Evolutionary conservation across 139 green algal genomes (phyloP).

Genomic region (Chlamydomonas applanata): DNA sequence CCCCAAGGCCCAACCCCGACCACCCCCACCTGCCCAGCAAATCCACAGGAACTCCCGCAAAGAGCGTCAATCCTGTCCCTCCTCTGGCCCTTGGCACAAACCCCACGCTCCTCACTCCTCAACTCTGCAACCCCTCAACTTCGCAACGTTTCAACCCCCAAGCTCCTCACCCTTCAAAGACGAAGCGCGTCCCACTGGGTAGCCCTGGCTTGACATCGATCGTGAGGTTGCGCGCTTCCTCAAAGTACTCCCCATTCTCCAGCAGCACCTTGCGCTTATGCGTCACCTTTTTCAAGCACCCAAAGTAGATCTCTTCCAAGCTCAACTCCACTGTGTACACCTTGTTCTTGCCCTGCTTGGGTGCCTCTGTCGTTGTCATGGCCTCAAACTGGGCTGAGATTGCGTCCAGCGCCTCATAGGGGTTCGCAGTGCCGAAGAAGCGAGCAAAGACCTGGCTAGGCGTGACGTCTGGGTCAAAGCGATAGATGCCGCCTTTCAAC

Average conservation of each 20-base stretch:
- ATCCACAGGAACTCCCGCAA: too few species aligned
- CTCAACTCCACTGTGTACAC: slow-evolving; percentile 59
- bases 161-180: slow-evolving; percentile 63
- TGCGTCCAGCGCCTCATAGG: slow-evolving; percentile 69
- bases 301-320: slow-evolving; percentile 73
- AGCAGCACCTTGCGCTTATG: slow-evolving; percentile 60
- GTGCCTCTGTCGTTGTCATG: slow-evolving; percentile 50
- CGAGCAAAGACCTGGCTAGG: slow-evolving; percentile 53
- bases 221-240: slow-evolving; percentile 50
- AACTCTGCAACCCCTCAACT: too few species aligned
- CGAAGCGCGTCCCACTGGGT: slow-evolving; percentile 66
- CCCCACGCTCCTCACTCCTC: too few species aligned
- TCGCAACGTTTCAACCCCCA: too few species aligned
- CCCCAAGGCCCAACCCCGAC: too few species aligned
- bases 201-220: slow-evolving; percentile 67
- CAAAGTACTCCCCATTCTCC: slow-evolving; percentile 35
- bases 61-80: too few species aligned
- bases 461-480: slow-evolving; percentile 42
- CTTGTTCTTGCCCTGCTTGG: slow-evolving; percentile 53
- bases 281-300: slow-evolving; percentile 68
- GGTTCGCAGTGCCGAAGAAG: slow-evolving; percentile 84
- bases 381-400: slow-evolving; percentile 61
- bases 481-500: slow-evolving; percentile 37
- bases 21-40: too few species aligned
- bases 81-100: too few species aligned